phyloP scores from a whole-genome alignment of 2,329 filamentous ascomycete genomes.

The Colletotrichum godetiae region DNA sequence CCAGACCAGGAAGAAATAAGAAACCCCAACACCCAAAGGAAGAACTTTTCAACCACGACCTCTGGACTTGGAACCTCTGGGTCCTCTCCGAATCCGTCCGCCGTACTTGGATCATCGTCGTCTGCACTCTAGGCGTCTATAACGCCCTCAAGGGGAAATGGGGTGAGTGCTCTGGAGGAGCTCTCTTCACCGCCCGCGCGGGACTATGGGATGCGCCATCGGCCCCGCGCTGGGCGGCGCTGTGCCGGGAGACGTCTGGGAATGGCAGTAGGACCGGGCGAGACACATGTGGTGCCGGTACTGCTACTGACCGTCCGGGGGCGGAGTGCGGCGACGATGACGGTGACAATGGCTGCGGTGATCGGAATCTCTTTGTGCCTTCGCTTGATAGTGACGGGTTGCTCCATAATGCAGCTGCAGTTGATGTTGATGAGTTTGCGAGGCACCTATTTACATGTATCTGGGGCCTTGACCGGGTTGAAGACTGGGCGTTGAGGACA shows the following conservation, averaged over 20 bases:
- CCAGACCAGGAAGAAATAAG: background rate
- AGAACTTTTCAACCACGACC: slow-evolving; percentile 25
- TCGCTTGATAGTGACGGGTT: background rate
- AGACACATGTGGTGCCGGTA: background rate
- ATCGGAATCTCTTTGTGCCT: slow-evolving; percentile 5
- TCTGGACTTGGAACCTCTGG: slow-evolving; percentile 43
- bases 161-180: slow-evolving; percentile 37
- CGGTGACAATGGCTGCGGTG: background rate
- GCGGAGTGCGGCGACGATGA: too few relatives aligned
- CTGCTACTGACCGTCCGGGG: background rate
- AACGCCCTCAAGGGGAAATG: slow-evolving; percentile 33
- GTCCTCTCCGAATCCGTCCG: slow-evolving; percentile 45
- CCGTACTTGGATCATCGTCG: slow-evolving; percentile 42
- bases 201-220: slow-evolving; percentile 44
- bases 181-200: slow-evolving; percentile 40
- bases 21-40: background rate
- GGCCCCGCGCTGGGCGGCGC: slow-evolving; percentile 38
- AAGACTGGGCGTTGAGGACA: slow-evolving; percentile 26
- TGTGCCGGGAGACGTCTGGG: slow-evolving; percentile 7
- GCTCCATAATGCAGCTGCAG: slow-evolving; percentile 3
- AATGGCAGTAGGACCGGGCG: background rate
- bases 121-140: slow-evolving; percentile 38
- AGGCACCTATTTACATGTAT: slow-evolving; percentile 21
- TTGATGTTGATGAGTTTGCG: slow-evolving; percentile 33
- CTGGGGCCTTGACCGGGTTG: slow-evolving; percentile 30